Evolutionary conservation across 257 asterid genomes (phyloP).

Genomic region (Solanum chmielewskii): DNA sequence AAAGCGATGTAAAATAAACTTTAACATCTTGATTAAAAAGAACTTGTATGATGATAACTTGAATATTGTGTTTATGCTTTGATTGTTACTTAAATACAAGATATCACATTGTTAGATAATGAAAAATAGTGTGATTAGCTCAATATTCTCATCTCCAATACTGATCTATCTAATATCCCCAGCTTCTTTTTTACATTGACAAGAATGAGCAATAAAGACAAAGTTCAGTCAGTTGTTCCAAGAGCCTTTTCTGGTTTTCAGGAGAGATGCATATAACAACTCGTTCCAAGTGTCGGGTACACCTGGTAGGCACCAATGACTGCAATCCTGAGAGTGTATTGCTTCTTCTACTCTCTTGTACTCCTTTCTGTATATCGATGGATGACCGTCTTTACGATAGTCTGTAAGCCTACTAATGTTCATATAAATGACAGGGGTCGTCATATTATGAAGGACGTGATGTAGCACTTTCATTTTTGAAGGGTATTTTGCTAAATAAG

Average conservation of each 20-base stretch:
- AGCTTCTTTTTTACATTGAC: not conserved
- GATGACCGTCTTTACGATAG: conserved; percentile 77
- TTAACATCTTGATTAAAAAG: too few relatives aligned
- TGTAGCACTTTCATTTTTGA: conserved; percentile 67
- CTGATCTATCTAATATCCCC: not conserved
- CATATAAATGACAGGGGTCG: conserved; percentile 47
- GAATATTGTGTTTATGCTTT: not conserved
- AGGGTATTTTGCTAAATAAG: conserved; percentile 57
- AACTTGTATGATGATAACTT: not conserved
- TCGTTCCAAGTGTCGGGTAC: conserved; percentile 96
- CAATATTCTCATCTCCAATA: not conserved
- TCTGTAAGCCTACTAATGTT: conserved; percentile 82
- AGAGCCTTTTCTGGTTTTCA: conserved; percentile 43
- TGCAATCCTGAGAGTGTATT: conserved; percentile 72
- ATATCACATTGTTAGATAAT: not conserved
- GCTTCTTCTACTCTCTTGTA: conserved; percentile 32
- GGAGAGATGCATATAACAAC: conserved; percentile 63
- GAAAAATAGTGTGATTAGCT: too few relatives aligned
- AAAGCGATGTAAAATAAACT: not conserved
- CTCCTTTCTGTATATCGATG: conserved; percentile 65
- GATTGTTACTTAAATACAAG: not conserved
- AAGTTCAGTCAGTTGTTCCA: conserved; percentile 20
- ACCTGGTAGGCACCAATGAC: conserved; percentile 98
- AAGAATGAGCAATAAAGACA: not conserved
- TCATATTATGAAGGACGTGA: conserved; percentile 46